Base-by-base conservation (phyloP, 192 early-diverging fungal species). In the Jimgerdemannia lactiflua region DNA sequence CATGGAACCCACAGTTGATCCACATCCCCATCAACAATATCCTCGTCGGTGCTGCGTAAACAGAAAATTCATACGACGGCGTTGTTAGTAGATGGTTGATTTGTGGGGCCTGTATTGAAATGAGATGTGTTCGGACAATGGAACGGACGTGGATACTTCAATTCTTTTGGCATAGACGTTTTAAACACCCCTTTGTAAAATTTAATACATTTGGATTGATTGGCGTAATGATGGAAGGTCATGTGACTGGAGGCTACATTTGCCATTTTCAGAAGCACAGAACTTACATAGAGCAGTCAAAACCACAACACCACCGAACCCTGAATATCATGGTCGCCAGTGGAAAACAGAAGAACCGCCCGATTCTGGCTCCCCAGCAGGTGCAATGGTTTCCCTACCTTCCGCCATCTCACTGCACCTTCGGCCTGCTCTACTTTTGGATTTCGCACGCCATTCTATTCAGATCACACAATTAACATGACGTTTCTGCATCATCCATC, bases 21-120 rank as follows among this genome's bases (percentile, higher is more conserved):
- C 98, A 99, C 85, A 99, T 99, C 86, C 98, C 98, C 72, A 99
- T 99, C 90, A 99, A 98, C 92, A 98, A 98, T 90, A 98, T 99
- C 82, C 95, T 99, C 79, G 98, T 99, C 49, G 84, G 84, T 67
- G 77, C 82, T 43, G 83, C 84, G 19, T 84, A 86, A 85, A 59
- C 14, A 59, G 8, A 14, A 59, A 59, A 14, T 59, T 59, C 14
- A 59, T 59, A 59, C 14, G 49, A 59, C 29, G 29, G 1, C 29
- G 29, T 29, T 59, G 49, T 10, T 6, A 14, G 49, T 59, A 14
- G 49, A 59, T 14, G 49, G 49, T 6, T 59, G 6, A 59, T 10
- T 14, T 6, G 49, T 6, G 49, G 49, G 49, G 49, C 6, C 49
- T 29, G 29, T 29, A 14, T 59, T 59, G 8, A 14, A 59, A 59